phyloP scores from a whole-genome alignment of 192 early-diverging fungal genomes.

The Tieghemiomyces parasiticus region DNA sequence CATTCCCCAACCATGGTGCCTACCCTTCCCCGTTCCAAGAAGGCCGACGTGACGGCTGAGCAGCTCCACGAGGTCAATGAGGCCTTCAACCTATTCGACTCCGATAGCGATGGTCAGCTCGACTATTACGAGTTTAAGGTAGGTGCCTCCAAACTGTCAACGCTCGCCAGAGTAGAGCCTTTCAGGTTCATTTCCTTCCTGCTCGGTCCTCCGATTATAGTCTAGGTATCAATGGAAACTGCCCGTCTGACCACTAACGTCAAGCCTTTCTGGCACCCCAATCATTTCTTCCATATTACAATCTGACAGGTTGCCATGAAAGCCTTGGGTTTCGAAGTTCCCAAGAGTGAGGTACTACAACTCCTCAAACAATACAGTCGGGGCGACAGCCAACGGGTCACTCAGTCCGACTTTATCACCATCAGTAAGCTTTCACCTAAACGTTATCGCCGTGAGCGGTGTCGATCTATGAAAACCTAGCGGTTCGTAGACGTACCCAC shows the following conservation, averaged over 20 bases:
- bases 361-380: constrained; percentile 46
- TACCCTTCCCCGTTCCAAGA: no score
- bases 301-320: constrained; percentile 66
- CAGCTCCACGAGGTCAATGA: constrained; percentile 47
- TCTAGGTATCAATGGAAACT: no score
- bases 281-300: no score
- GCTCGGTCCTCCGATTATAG: no score
- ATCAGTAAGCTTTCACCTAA: constrained; percentile 54
- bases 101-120: constrained; percentile 47
- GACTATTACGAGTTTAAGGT: constrained; percentile 81
- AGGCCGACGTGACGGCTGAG: constrained; percentile 54
- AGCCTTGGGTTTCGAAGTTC: constrained; percentile 72
- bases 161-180: no score
- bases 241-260: no score
- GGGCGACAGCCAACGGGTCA: constrained; percentile 34
- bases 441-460: no score
- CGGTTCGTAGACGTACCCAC: no score
- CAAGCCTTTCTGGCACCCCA: no score
- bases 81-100: constrained; percentile 45
- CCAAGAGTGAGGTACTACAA: constrained; percentile 64
- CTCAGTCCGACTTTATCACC: constrained; percentile 49
- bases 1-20: no score
- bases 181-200: no score
- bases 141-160: constrained; percentile 5
- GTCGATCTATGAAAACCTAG: no score